Evolutionary conservation across 2,329 filamentous ascomycete genomes (phyloP), one percentile per base, ranked within the genome.

Genomic region (Chrysoporthe deuterocubensis): DNA sequence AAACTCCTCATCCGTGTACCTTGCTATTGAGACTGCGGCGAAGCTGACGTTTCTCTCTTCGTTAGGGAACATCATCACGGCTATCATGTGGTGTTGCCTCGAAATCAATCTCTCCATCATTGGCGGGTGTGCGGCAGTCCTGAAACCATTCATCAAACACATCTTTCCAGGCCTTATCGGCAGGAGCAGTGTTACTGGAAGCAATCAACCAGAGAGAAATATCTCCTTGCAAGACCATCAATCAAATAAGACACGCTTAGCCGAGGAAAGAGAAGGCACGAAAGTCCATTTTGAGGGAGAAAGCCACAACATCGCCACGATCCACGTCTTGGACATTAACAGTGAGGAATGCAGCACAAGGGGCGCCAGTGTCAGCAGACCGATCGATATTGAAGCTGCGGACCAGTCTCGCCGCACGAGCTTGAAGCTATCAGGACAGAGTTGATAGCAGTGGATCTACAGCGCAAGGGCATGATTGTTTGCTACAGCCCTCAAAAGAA

Each of bases 51-150:
- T 16, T 18, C 14, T 14, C 32, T 21, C 14, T 57, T 9, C 54
- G 26, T 40, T 13, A 58, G 56, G 13, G 9, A 42, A 58, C 11
- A 21, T 42, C 34, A 42, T 42, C 56, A 42, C 56, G 7, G 34
- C 56, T 16, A 4, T 58, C 16, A 58, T 58, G 56, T 58, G 56
- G 56, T 58, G 56, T 26, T 58, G 56, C 18, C 56, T 58, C 7
- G 56, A 58, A n/a, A 40, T 58, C 34, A 42, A 58, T 5, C 34
- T 58, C 4, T 58, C 56, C 16, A 42, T 58, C 37, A 58, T 58
- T n/a, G 56, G 56, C 5, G 56, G 34, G 2, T 58, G 56, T 14
- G 37, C 37, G 13, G 34, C 56, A 58, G 18, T 34, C 7, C 37
- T 58, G 34, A 58, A 58, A n/a, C 56, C 56, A 18, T 58, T 58